Evolutionary conservation across 164 flowering plant species (phyloP), one percentile per base, ranked within the genome.

Genomic region (Houttuynia cordata): DNA sequence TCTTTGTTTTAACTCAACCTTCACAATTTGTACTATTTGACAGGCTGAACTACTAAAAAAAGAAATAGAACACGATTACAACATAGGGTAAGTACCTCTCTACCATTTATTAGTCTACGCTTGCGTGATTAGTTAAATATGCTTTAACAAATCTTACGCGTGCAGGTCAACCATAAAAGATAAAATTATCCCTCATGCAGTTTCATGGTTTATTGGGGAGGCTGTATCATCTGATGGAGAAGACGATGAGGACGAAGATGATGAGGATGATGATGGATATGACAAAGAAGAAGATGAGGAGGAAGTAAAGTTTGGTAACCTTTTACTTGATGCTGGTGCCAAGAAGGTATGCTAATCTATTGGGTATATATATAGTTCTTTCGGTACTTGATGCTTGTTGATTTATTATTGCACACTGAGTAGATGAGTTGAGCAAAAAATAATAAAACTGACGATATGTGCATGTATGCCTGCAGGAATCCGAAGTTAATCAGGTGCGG

Each of bases 161-260:
- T 66, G 49, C 66, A 87, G 94, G 68, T 81, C 91, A 24, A 83
- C 88, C 7, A 81, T 87, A 62, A 77, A 91, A 39, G 96, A 88
- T 67, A 89, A 89, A 69, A 83, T 89, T 37, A 85, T 87, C 37
- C 94, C 94, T 14, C 94, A 85, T 80, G 94, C 94, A 34, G 94
- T 85, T 8, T 89, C 86, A 21, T 89, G 91, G 94, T 86, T 79
- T 66, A 87, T 89, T 6, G 90, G 94, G 17, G 94, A 87, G 74
- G 96, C 94, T 60, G 81, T 72, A 20, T 72, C 80, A 58, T 85
- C 55, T 12, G 88, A 80, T 54, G 88, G 79, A 0, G 82, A 74
- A 49, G 90, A 80, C 0, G 86, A 74, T 0, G 85, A 80, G 0
- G 87, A 77, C n/a, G n/a, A n/a, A 0, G 85, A 78, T 0, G 81